Percentiles rank a stretch among this genome's conserved stretches.
These are phyloP conservation scores for Dendrostoma leiphaemia DNA, from an alignment of 2,329 filamentous ascomycete species.

Conservation along the genomic window DNA sequence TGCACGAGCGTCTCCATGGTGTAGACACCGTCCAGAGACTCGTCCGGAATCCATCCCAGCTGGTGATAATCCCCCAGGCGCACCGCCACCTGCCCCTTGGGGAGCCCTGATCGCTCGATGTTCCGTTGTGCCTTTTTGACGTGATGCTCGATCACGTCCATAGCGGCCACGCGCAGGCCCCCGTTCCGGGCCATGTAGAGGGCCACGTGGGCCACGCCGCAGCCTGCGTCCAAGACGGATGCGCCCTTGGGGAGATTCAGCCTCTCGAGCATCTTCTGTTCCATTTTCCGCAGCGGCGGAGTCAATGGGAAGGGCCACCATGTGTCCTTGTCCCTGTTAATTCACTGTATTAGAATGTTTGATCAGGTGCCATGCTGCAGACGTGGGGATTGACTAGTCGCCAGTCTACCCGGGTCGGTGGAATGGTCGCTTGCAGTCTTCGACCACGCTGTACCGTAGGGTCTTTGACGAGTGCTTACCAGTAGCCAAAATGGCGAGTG, in stretches of 20 bases:
- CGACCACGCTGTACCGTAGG: no score
- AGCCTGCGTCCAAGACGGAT: slow-evolving; percentile 50
- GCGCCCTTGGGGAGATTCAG: slow-evolving; percentile 37
- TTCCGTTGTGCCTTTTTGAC: slow-evolving; percentile 42
- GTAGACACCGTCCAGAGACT: slow-evolving; percentile 49
- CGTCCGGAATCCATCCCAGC: slow-evolving; percentile 36
- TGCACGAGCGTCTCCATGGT: slow-evolving; percentile 58
- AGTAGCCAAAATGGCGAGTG: slow-evolving; percentile 50
- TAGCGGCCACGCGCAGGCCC: slow-evolving; percentile 40
- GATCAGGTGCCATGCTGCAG: no score
- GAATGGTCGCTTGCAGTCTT: no score
- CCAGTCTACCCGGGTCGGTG: no score
- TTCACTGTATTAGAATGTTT: no score
- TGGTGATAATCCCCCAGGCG: slow-evolving; percentile 50
- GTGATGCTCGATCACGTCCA: slow-evolving; percentile 50
- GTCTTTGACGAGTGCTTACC: slow-evolving; percentile 19
- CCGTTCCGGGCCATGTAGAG: slow-evolving; percentile 41
- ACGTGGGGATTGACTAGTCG: no score
- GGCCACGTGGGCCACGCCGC: slow-evolving; percentile 49
- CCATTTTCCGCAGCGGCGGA: slow-evolving; percentile 44
- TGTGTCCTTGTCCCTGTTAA: slow-evolving; percentile 32
- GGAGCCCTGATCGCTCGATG: slow-evolving; percentile 31
- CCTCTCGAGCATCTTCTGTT: slow-evolving; percentile 41
- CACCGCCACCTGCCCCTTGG: slow-evolving; percentile 34
- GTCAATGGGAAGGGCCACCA: slow-evolving; percentile 48